phyloP scores from a whole-genome alignment of 2,329 filamentous ascomycete genomes.

The Cephalotrichum gorgonifer region DNA sequence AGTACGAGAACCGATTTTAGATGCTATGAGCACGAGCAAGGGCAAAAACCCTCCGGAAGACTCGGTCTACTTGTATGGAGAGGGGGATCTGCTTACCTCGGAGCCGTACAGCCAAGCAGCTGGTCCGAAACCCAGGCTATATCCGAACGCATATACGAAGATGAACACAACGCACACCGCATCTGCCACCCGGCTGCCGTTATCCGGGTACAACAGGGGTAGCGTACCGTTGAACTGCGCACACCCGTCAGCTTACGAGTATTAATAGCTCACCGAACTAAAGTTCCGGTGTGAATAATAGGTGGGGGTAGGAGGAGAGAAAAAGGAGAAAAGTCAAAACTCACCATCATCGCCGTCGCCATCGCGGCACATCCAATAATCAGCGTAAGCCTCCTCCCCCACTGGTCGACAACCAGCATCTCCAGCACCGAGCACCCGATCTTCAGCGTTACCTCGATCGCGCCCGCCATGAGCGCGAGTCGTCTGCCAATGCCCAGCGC shows the following conservation, averaged over 20 bases:
- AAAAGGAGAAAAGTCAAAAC: conserved; percentile 8
- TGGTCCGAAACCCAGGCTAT: conserved; percentile 46
- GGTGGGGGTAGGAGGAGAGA: neutral
- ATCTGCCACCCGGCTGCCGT: conserved; percentile 35
- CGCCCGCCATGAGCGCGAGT: conserved; percentile 39
- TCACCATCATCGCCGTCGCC: conserved; percentile 40
- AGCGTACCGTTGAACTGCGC: conserved; percentile 41
- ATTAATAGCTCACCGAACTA: too few relatives aligned
- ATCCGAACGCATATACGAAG: conserved; percentile 48
- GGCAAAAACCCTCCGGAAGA: too few relatives aligned
- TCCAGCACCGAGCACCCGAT: conserved; percentile 45
- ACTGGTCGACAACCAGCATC: conserved; percentile 44
- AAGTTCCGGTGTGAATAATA: too few relatives aligned
- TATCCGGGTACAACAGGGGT: conserved; percentile 38
- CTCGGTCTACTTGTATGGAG: too few relatives aligned
- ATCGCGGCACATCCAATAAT: conserved; percentile 39
- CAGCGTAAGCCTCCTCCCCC: conserved; percentile 38
- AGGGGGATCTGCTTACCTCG: conserved; percentile 27
- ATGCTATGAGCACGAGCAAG: too few relatives aligned
- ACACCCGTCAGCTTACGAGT: conserved; percentile 2
- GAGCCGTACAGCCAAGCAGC: conserved; percentile 50
- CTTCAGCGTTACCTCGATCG: conserved; percentile 47
- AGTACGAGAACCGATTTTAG: too few relatives aligned
- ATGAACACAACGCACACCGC: conserved; percentile 43
- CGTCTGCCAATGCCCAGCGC: conserved; percentile 37